A percentile compares a stretch with the other conserved stretches of the same genome.
phyloP scores from a whole-genome alignment of 2,329 filamentous ascomycete species.

The Endoconidiophora laricicola region DNA sequence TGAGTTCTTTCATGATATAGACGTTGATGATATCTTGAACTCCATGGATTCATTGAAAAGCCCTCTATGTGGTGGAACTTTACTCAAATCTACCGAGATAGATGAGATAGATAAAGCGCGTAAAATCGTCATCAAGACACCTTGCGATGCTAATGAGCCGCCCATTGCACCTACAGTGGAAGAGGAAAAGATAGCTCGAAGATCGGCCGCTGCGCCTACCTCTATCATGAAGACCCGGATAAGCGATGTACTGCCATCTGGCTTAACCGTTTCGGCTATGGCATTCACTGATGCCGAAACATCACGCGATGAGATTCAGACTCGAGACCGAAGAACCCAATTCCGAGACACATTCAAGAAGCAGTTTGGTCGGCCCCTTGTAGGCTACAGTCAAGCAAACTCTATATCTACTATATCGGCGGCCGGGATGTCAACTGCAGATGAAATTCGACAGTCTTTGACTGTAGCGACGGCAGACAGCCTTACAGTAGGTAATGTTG shows the following conservation, averaged over 20 bases:
- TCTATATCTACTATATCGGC: background rate
- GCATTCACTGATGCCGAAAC: too few relatives aligned
- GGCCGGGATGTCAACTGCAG: slow-evolving; percentile 2
- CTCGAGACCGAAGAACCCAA: slow-evolving; percentile 9
- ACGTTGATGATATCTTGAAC: slow-evolving; percentile 9
- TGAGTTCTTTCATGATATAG: slow-evolving; percentile 10
- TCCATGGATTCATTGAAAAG: slow-evolving; percentile 10
- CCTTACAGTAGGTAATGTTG: background rate
- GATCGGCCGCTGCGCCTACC: slow-evolving; percentile 18
- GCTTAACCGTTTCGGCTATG: background rate
- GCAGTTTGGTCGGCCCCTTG: slow-evolving; percentile 16
- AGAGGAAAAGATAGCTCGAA: slow-evolving; percentile 23
- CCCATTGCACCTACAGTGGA: slow-evolving; percentile 19
- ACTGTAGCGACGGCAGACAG: background rate
- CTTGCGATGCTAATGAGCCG: background rate
- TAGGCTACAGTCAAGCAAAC: slow-evolving; percentile 13
- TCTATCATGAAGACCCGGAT: slow-evolving; percentile 21
- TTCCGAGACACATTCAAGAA: slow-evolving; percentile 9
- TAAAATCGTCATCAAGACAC: slow-evolving; percentile 18
- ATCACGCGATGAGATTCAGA: background rate
- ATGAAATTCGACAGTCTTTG: slow-evolving; percentile 9
- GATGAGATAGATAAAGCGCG: slow-evolving; percentile 7
- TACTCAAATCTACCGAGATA: background rate
- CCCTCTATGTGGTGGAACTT: background rate
- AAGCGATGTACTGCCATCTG: background rate